Base-by-base conservation (phyloP, 1,284 basidiomycete genomes). In the Porogramme epimiltina region DNA sequence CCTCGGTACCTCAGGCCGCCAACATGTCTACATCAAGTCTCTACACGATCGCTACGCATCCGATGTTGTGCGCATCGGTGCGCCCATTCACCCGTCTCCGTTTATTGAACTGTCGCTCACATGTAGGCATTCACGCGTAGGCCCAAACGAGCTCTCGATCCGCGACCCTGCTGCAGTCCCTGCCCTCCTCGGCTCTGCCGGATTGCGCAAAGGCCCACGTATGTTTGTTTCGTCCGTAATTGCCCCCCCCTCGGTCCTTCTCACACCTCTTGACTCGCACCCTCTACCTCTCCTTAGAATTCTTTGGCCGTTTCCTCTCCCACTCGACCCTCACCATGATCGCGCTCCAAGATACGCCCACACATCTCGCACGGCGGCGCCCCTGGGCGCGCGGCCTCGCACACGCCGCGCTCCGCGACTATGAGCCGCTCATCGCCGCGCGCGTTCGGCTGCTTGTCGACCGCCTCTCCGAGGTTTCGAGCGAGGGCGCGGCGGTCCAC, bases 71-170 rank as follows among this genome's bases (percentile, higher is more conserved):
- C 52, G 67, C 11, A 60, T 62, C 18, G 66, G 65, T 66, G 36
- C 10, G 56, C 31, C 9, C 34, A 37, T 37, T 5, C 10, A 5
- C n/a, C 16, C 9, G 10, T 6, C 28, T 8, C 28, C 15, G 28
- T 15, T 15, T 15, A 15, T 18, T 13, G 13, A 16, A 13, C 13
- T 18, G 9, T 18, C 9, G 34, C 34, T 37, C 8, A 37, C 34
- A 13, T 31, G 28, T 13, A 13, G 8, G 16, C 28, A 11, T 22
- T 16, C 10, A 2, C 11, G 23, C 16, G 8, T 16, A 37, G 34
- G 34, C 5, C 34, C 34, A 6, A 82, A 82, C 48, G 79, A 81
- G 38, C 51, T 82, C 5, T 78, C 75, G 0, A 70, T 82, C 33
- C 55, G 69, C 33, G 68, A 75, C 46, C 69, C 65, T 2, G 65